Percentiles rank a stretch among this genome's conserved stretches.
Evolutionary conservation across 257 asterid genomes (phyloP).

Genomic region (Solanum ahanhuiri): DNA sequence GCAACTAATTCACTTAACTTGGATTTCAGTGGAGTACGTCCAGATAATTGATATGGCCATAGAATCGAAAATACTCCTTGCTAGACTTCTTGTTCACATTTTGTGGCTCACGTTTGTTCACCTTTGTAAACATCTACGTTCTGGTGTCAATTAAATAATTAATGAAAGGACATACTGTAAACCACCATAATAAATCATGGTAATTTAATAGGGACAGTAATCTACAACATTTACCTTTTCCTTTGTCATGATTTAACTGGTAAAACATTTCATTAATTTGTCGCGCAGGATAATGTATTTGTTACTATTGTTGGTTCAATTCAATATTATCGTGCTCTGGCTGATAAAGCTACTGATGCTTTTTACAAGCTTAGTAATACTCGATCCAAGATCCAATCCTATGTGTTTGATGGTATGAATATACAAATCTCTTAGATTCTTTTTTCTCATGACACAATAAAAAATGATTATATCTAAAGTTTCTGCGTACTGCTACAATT

Average conservation of each 20-base stretch:
- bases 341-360: no score
- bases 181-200: not conserved
- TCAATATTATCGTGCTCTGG: conserved; percentile 55
- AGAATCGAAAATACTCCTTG: not conserved
- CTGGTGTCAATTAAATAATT: not conserved
- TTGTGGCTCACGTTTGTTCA: not conserved
- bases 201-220: not conserved
- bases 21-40: not conserved
- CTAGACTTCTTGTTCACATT: not conserved
- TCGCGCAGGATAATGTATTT: conserved; percentile 65
- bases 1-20: not conserved
- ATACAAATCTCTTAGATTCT: not conserved
- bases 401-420: conserved; percentile 68
- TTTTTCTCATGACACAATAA: no score
- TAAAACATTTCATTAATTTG: not conserved
- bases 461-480: no score
- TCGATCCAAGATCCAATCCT: conserved; percentile 68
- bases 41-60: not conserved
- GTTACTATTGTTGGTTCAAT: conserved; percentile 78
- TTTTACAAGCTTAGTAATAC: conserved; percentile 65
- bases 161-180: not conserved
- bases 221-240: not conserved
- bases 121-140: not conserved
- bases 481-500: not conserved
- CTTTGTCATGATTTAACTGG: not conserved